Conservation (phyloP, 2,329 filamentous ascomycete species). For the Nemania serpens region DNA sequence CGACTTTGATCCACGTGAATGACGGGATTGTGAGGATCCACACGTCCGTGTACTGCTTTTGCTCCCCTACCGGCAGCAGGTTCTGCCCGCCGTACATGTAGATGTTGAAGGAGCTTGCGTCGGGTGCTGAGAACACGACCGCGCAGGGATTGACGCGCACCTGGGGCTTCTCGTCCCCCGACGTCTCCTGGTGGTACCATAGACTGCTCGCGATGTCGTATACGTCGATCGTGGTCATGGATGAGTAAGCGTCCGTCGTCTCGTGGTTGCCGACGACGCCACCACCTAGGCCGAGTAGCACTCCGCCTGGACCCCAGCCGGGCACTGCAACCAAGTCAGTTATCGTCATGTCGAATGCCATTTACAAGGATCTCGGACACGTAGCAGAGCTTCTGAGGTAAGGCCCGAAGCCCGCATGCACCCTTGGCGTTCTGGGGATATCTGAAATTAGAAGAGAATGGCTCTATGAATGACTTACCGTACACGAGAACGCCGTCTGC, state of each 20-base stretch:
- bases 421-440: no score
- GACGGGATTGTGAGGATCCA: slow-evolving; percentile 75
- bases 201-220: slow-evolving; percentile 72
- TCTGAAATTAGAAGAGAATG: background rate
- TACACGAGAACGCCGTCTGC: slow-evolving; percentile 76
- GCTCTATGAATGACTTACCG: background rate
- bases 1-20: slow-evolving; percentile 74
- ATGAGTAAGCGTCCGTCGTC: slow-evolving; percentile 65
- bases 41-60: slow-evolving; percentile 69
- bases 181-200: slow-evolving; percentile 77
- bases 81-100: slow-evolving; percentile 82
- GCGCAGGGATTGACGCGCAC: slow-evolving; percentile 75
- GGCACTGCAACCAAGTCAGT: slow-evolving; percentile 54
- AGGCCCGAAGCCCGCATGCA: no score
- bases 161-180: slow-evolving; percentile 59
- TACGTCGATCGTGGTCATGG: slow-evolving; percentile 64
- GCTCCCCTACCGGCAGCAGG: slow-evolving; percentile 62
- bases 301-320: slow-evolving; percentile 72
- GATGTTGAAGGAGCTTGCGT: slow-evolving; percentile 76
- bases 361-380: no score
- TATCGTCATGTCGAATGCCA: background rate
- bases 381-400: no score
- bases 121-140: slow-evolving; percentile 69
- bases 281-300: slow-evolving; percentile 73
- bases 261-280: slow-evolving; percentile 54